Base-by-base conservation (phyloP, 2,329 filamentous ascomycete species). In the Atkinsonella hypoxylon region DNA sequence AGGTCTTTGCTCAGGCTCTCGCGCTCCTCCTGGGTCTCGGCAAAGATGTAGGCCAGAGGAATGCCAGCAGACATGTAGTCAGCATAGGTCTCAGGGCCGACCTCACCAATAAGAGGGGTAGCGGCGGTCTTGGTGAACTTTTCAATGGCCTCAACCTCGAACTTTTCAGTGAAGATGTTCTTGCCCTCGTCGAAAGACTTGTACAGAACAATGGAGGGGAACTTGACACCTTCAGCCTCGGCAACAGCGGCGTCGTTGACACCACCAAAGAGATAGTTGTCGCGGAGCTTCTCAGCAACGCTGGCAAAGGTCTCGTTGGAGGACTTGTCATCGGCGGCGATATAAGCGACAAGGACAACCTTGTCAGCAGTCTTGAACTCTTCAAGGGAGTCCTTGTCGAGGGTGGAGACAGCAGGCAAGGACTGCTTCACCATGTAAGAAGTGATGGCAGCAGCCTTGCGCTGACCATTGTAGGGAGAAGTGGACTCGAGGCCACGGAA, bases 321-420 rank as follows among this genome's bases (percentile, higher is more conserved):
- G 57, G 82, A 71, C 80, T 95, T 95, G 70, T 89, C 86, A 54
- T 86, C 77, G 54, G 81, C 75, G 58, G 82, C 82, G 63, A 96
- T 80, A 79, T 90, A 98, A 59, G 84, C 91, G 56, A 98, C 83
- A 51, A 97, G 70, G 54, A 97, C 91, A 56, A 97, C 89, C 77
- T 96, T 95, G 75, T 98, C 93, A 67, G 90, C 82, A 54, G 85
- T 91, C 84, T 97, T 97, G 83, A 98, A 95, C 62, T 95, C 90
- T 66, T 90, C 87, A 50, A 96, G 75, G 53, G 83, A 89, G 58
- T 91, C 87, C 69, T 85, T 82, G 61, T 79, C 83, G 53, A 98
- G 78, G 57, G 79, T 65, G 6, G 93, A 96, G 57, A 98, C 90
- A 57, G 93, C 87, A 49, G 93, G 93, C 54, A 98, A 81, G 26